phyloP scores from a whole-genome alignment of 2,329 filamentous ascomycete genomes.

The Biscogniauxia sp. region DNA sequence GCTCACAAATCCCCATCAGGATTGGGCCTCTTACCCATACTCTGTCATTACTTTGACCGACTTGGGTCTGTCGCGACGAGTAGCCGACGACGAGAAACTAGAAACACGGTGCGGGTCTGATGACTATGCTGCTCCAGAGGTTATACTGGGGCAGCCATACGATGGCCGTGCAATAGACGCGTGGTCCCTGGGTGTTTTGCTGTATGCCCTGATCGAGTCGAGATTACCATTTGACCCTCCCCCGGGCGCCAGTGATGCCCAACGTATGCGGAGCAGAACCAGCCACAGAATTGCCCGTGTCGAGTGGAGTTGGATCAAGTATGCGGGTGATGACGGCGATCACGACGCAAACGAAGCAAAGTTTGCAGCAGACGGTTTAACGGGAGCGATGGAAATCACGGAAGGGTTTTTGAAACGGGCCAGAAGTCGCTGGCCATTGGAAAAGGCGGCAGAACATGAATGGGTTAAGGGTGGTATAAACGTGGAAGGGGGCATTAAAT shows the following conservation, averaged over 20 bases:
- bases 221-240: conserved; percentile 88
- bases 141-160: conserved; percentile 92
- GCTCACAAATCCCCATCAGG: conserved; percentile 58
- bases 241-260: conserved; percentile 73
- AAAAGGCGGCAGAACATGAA: conserved; percentile 66
- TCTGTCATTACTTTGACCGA: conserved; percentile 88
- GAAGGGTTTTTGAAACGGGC: conserved; percentile 83
- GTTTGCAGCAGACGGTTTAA: conserved; percentile 62
- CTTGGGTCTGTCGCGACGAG: conserved; percentile 81
- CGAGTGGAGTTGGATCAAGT: conserved; percentile 93
- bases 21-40: conserved; percentile 75
- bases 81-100: conserved; percentile 83
- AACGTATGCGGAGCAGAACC: conserved; percentile 74
- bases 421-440: conserved; percentile 71
- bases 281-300: conserved; percentile 93
- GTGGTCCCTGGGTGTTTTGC: conserved; percentile 89
- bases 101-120: conserved; percentile 93
- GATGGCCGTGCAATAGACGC: conserved; percentile 89
- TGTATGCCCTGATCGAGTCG: conserved; percentile 93
- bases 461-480: conserved; percentile 78
- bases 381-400: conserved; percentile 76
- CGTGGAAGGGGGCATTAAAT: conserved; percentile 61
- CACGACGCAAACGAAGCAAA: conserved; percentile 67
- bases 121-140: conserved; percentile 95
- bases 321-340: conserved; percentile 79